Evolutionary conservation across 345 rosid species (phyloP), one percentile per base, ranked within the genome.

Genomic region (Citrus trifoliata): DNA sequence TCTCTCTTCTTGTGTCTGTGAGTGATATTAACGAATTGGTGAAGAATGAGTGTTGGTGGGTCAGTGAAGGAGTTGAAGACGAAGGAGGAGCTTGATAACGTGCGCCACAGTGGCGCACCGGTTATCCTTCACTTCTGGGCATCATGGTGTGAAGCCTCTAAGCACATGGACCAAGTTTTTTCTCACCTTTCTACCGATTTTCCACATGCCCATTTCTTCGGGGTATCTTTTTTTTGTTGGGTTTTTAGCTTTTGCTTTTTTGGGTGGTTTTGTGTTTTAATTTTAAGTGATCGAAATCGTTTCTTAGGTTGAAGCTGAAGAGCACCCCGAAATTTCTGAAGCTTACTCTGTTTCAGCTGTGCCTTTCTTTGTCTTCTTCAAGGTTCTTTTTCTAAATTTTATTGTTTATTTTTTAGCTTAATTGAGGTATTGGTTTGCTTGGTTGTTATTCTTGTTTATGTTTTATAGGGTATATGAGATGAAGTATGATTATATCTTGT

Each of bases 91-190:
- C 90, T 97, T 24, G 99, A 97, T 79, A 81, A 77, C 77, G 21
- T 88, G 64, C 69, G 83, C 70, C 80, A 82, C 65, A 86, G 85
- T 76, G 93, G 93, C 21, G 93, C 77, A 38, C 86, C 93, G 2
- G 81, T 87, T 10, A 83, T 86, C 82, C 78, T 94, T 46, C 98
- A 94, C 88, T 97, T 97, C 89, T 92, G 98, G 99, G 99, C 98
- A 16, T 81, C 93, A 2, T 97, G 99, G 99, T 97, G 99, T 70
- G 98, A 93, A 7, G 95, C 99, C n/a, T 97, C 98, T 27, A 97
- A 97, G 87, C 99, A 94, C 78, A 97, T 97, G 99, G 98, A 97
- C 88, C 85, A 91, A 88, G 95, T 94, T 70, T 97, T 97, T 78
- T 87, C 97, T 73, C 97, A 91, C 53, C 98, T 97, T 78, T 89